phyloP scores from a whole-genome alignment of 2,329 filamentous ascomycete species.

The Pseudofabraea citricarpa region DNA sequence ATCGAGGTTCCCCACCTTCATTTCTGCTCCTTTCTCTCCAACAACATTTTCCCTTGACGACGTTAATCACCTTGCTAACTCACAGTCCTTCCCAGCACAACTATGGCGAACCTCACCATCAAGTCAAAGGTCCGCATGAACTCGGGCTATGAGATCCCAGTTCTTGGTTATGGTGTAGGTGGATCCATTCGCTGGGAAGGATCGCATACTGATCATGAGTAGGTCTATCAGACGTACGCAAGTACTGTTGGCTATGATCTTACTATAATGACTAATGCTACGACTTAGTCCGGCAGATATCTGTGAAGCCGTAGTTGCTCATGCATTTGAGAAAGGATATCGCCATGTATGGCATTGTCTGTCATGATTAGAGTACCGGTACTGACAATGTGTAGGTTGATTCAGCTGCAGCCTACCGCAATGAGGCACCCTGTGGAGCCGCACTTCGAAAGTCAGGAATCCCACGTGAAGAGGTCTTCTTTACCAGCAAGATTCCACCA shows the following conservation, averaged over 20 bases:
- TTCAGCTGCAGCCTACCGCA: conserved; percentile 51
- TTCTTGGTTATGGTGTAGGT: conserved; percentile 53
- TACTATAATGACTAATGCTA: conserved; percentile 9
- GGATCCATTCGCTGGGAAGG: not conserved
- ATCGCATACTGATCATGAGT: conserved; percentile 5
- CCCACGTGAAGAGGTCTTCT: conserved; percentile 52
- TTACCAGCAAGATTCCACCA: conserved; percentile 56
- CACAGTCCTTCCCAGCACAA: not conserved
- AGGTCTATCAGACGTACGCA: conserved; percentile 36
- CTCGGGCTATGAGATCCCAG: conserved; percentile 57
- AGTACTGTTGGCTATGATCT: conserved; percentile 2
- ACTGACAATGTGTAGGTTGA: conserved; percentile 40
- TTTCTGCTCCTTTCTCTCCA: too few relatives aligned
- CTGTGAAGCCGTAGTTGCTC: conserved; percentile 51
- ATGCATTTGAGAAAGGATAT: conserved; percentile 52
- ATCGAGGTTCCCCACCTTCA: too few relatives aligned
- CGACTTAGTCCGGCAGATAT: conserved; percentile 45
- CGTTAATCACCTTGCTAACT: too few relatives aligned
- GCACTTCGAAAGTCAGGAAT: conserved; percentile 48
- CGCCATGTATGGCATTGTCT: conserved; percentile 39
- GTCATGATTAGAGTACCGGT: not conserved
- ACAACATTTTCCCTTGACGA: too few relatives aligned
- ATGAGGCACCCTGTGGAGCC: conserved; percentile 48
- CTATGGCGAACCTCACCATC: conserved; percentile 39
- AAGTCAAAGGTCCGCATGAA: conserved; percentile 43